Conservation (phyloP, 208 protist genomes). For the Acanthamoeba castellanii region DNA sequence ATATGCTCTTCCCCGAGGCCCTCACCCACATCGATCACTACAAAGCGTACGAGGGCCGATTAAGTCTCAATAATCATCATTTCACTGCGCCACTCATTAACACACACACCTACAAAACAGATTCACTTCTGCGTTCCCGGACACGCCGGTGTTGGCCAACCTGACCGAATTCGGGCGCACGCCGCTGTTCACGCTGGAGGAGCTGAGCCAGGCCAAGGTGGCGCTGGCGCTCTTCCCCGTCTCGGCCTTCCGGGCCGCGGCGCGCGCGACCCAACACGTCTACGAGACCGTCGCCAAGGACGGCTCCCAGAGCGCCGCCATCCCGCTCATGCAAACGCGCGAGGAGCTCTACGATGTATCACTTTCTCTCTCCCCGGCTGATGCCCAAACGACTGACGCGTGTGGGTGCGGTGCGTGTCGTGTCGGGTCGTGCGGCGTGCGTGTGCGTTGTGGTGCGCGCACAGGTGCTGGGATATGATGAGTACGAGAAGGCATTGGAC, state of each 20-base stretch:
- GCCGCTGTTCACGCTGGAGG: conserved; percentile 79
- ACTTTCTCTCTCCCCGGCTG: not conserved
- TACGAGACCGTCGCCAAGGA: conserved; percentile 80
- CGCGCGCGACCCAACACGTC: conserved; percentile 79
- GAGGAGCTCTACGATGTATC: conserved; percentile 79
- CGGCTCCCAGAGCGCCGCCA: conserved; percentile 72
- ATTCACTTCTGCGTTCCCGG: conserved; percentile 71
- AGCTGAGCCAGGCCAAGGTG: conserved; percentile 76
- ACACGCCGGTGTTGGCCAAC: conserved; percentile 83
- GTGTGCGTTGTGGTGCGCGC: not conserved
- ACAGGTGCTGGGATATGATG: conserved; percentile 81
- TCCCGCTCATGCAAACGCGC: conserved; percentile 83
- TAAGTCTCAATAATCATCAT: not conserved
- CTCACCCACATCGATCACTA: conserved; percentile 82
- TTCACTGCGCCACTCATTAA: not conserved
- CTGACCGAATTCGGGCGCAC: conserved; percentile 87
- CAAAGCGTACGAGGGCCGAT: not conserved
- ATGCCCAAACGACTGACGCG: not conserved
- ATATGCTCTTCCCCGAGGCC: conserved; percentile 87
- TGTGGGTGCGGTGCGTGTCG: too few species aligned
- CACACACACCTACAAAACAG: not conserved
- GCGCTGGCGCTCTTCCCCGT: conserved; percentile 83
- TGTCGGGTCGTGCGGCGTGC: too few species aligned
- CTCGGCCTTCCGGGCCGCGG: conserved; percentile 77
- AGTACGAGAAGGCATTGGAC: conserved; percentile 80